These are phyloP conservation scores for Asterophora lycoperdoides DNA, from an alignment of 768 basidiomycete genomes.

Conservation along the genomic window DNA sequence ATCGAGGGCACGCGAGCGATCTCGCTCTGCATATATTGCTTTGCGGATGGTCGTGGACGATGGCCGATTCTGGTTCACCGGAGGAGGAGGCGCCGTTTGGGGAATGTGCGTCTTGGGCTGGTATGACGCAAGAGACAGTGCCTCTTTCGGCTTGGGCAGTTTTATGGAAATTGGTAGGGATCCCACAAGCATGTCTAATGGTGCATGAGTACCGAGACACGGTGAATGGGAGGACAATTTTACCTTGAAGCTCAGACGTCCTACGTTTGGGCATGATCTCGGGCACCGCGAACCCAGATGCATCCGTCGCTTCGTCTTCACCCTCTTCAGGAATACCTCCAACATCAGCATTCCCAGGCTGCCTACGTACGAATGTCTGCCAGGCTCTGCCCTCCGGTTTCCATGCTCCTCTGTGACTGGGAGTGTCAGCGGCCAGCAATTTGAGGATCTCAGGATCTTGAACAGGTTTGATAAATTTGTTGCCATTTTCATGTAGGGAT, in stretches of 20 bases:
- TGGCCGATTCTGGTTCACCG: conserved; percentile 24
- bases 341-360: conserved; percentile 19
- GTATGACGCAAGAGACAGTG: conserved; percentile 54
- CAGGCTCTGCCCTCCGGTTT: conserved; percentile 59
- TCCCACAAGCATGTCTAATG: conserved; percentile 18
- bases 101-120: conserved; percentile 45
- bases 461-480: conserved; percentile 2
- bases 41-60: conserved; percentile 53
- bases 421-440: conserved; percentile 64
- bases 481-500: conserved; percentile 7
- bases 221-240: background rate
- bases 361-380: conserved; percentile 51
- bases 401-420: conserved; percentile 73
- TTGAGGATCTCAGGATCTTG: conserved; percentile 51
- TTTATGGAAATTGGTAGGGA: conserved; percentile 66
- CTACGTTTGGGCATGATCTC: conserved; percentile 6
- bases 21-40: conserved; percentile 65
- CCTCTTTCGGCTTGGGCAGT: conserved; percentile 29
- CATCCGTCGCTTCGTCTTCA: conserved; percentile 18
- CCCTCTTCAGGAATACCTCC: conserved; percentile 29
- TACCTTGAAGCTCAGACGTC: background rate
- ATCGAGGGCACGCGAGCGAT: conserved; percentile 58
- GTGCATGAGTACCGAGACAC: background rate
- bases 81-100: conserved; percentile 30
- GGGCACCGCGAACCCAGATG: conserved; percentile 13